phyloP scores from a whole-genome alignment of 2,329 filamentous ascomycete genomes.

The Claviceps capensis region DNA sequence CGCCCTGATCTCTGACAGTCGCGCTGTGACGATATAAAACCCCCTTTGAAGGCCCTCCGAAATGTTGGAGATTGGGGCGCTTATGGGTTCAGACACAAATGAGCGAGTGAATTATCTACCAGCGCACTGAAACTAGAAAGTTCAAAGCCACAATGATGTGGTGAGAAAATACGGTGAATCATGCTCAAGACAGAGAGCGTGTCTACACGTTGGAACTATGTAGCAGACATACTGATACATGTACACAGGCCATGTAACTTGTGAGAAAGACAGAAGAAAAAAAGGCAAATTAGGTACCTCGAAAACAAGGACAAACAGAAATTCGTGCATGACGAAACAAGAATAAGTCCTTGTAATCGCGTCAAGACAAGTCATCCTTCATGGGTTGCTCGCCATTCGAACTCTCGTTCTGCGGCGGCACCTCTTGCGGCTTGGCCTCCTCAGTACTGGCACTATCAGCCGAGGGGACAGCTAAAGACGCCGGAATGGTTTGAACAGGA shows the following conservation, averaged over 20 bases:
- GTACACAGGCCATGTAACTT: background rate
- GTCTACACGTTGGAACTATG: too few species aligned
- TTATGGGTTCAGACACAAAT: too few species aligned
- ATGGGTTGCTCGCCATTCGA: slow-evolving; percentile 17
- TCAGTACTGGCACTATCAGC: slow-evolving; percentile 19
- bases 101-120: too few species aligned
- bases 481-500: slow-evolving; percentile 16
- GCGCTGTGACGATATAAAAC: too few species aligned
- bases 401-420: slow-evolving; percentile 23
- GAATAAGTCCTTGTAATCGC: background rate
- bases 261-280: background rate
- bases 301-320: background rate
- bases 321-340: background rate
- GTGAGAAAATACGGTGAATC: too few species aligned
- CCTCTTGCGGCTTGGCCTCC: slow-evolving; percentile 21
- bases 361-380: slow-evolving; percentile 20
- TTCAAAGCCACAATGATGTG: too few species aligned
- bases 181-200: too few species aligned
- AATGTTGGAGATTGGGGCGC: too few species aligned
- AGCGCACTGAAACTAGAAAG: too few species aligned
- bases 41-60: too few species aligned
- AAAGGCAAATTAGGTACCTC: background rate
- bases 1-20: too few species aligned
- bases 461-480: slow-evolving; percentile 16
- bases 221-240: too few species aligned